Evolutionary conservation across 176 grass and related monocot species (phyloP).

Genomic region (Olyra latifolia): DNA sequence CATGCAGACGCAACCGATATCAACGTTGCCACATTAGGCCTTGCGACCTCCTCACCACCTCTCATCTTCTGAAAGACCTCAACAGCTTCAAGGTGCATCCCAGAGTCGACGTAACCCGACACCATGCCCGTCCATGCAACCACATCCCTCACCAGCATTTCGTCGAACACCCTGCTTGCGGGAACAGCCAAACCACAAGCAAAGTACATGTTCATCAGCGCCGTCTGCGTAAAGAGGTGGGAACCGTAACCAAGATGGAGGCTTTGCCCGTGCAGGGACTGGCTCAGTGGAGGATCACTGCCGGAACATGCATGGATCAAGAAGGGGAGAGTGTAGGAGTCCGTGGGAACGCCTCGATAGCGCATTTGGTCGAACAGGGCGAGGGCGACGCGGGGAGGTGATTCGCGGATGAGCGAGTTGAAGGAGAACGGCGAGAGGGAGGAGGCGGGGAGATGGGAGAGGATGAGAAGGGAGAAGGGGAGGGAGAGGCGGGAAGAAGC

Average conservation of each 20-base stretch:
- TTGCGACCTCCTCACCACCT: neutral
- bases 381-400: slow-evolving; percentile 30
- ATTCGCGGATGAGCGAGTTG: slow-evolving; percentile 66
- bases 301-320: slow-evolving; percentile 53
- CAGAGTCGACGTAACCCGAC: slow-evolving; percentile 20
- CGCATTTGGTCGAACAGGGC: slow-evolving; percentile 56
- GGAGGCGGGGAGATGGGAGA: slow-evolving; percentile 35
- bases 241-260: slow-evolving; percentile 30
- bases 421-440: slow-evolving; percentile 49
- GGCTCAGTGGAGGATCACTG: slow-evolving; percentile 10
- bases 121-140: slow-evolving; percentile 58
- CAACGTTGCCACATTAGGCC: slow-evolving; percentile 44
- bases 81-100: slow-evolving; percentile 22
- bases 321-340: slow-evolving; percentile 66
- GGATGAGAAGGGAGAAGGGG: slow-evolving; percentile 37
- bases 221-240: slow-evolving; percentile 49
- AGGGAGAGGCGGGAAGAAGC: slow-evolving; percentile 24
- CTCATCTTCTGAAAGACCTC: slow-evolving; percentile 50
- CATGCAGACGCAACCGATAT: slow-evolving; percentile 46
- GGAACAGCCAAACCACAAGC: neutral
- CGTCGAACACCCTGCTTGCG: slow-evolving; percentile 41
- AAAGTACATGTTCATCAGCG: slow-evolving; percentile 30
- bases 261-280: slow-evolving; percentile 29
- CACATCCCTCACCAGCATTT: slow-evolving; percentile 43
- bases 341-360: slow-evolving; percentile 30